Base-by-base conservation (phyloP, 208 protist species). In the Trypanosoma cruzi region DNA sequence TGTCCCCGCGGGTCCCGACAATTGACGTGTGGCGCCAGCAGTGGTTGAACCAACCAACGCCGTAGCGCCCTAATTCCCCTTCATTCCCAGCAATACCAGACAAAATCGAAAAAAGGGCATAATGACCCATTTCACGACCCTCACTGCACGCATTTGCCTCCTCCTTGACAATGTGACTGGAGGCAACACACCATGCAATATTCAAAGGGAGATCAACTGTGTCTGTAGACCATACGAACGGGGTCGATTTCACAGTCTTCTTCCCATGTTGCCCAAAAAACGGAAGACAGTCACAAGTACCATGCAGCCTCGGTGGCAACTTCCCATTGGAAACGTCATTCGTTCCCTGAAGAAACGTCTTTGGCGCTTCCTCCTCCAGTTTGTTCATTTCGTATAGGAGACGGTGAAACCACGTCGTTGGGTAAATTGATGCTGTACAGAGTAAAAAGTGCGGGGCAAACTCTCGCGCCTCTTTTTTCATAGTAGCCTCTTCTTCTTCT, bases 131-230 rank as follows among this genome's bases (percentile, higher is more conserved):
- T 28, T 65, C 64, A 29, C 18, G 24, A 0, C 54, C 46, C 18
- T 31, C 61, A 28, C 8, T 49, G 26, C 63, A 63, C 4, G 53
- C 49, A 44, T 34, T 56, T n/a, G 56, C 64, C 64, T 77, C 71
- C 31, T 64, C 64, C 34, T 44, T 68, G 26, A 77, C 71, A 54
- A 77, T 61, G 36, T 70, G 71, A 66, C 71, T 77, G n/a, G 63
- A 46, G 11, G 64, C 64, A 24, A 71, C 71, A 67, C 64, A 77
- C 71, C 71, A 77, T 20, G 64, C 64, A 4, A 71, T 32, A 50
- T 77, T 64, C 26, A 77, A 40, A 31, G 71, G 42, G 42, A 77
- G 71, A 42, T 59, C 52, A 20, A 24, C 44, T 2, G 50, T 55
- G 44, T 77, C 64, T 44, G 16, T 68, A 34, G 69, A 48, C 70